Conservation (phyloP, 2,329 filamentous ascomycete genomes). For the Exophiala spinifera region DNA sequence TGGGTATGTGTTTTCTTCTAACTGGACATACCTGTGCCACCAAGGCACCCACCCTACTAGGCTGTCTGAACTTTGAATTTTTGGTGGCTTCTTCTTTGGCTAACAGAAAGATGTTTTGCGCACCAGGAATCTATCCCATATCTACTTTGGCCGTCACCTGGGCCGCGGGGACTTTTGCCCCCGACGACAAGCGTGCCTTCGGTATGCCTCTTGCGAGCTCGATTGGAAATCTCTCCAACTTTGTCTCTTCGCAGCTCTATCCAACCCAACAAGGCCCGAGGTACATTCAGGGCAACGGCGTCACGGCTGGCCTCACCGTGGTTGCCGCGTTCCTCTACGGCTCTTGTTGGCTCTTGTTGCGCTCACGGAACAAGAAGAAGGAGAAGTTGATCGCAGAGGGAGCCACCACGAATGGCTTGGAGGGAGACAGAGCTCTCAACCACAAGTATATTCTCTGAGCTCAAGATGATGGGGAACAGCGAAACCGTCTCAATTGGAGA, state of each 20-base stretch:
- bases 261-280: conserved; percentile 33
- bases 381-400: conserved; percentile 32
- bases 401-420: conserved; percentile 28
- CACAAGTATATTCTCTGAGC: too few relatives aligned
- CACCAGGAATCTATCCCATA: conserved; percentile 32
- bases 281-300: conserved; percentile 32
- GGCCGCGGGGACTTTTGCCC: conserved; percentile 35
- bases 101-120: too few relatives aligned
- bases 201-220: conserved; percentile 34
- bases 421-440: conserved; percentile 31
- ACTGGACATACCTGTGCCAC: too few relatives aligned
- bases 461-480: too few relatives aligned
- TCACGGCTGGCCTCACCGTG: conserved; percentile 29
- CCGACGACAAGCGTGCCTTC: conserved; percentile 36
- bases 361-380: conserved; percentile 31
- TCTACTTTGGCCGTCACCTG: conserved; percentile 32
- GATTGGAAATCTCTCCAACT: conserved; percentile 31
- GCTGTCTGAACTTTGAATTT: too few relatives aligned
- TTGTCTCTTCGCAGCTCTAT: conserved; percentile 36
- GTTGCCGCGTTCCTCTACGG: conserved; percentile 28
- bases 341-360: conserved; percentile 30
- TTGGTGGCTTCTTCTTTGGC: too few relatives aligned
- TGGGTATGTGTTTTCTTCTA: conserved; percentile 12
- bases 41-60: too few relatives aligned
- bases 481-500: too few relatives aligned